phyloP scores from a whole-genome alignment of 805 yeast genomes.

The Ascoidea rubescens region DNA sequence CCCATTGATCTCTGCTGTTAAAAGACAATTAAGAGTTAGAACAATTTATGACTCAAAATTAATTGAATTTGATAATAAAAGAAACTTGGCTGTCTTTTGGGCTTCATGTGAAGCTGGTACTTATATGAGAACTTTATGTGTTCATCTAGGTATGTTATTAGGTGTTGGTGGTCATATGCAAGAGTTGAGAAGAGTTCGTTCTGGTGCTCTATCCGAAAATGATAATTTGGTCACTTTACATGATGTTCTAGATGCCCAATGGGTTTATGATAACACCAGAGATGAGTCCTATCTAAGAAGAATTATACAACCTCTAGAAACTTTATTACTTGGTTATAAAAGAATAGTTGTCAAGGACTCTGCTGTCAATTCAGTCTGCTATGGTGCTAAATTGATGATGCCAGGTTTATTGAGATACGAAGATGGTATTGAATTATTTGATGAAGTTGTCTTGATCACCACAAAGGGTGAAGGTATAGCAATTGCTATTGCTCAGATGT shows the following conservation, averaged over 20 bases:
- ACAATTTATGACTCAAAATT: conserved; percentile 93
- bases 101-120: conserved; percentile 99
- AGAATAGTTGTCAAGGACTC: conserved; percentile 91
- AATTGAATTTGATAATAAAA: conserved; percentile 91
- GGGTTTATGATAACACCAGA: conserved; percentile 92
- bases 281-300: conserved; percentile 93
- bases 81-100: conserved; percentile 97
- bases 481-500: conserved; percentile 96
- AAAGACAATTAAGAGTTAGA: conserved; percentile 96
- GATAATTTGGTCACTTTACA: conserved; percentile 92
- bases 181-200: conserved; percentile 97
- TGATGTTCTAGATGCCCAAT: conserved; percentile 96
- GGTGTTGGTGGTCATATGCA: conserved; percentile 99
- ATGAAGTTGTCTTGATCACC: conserved; percentile 95
- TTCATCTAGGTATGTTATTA: conserved; percentile 92
- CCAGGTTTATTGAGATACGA: conserved; percentile 97
- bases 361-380: conserved; percentile 95
- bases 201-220: conserved; percentile 86
- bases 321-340: conserved; percentile 87
- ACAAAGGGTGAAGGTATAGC: conserved; percentile 99
- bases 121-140: conserved; percentile 98
- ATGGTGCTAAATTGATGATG: conserved; percentile 98
- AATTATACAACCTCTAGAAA: conserved; percentile 89
- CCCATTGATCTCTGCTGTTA: conserved; percentile 96
- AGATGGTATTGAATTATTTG: conserved; percentile 93